Percentiles rank a stretch among this genome's conserved stretches.
Conservation (phyloP, 148 eudicot species). For the Rheum nobile region DNA sequence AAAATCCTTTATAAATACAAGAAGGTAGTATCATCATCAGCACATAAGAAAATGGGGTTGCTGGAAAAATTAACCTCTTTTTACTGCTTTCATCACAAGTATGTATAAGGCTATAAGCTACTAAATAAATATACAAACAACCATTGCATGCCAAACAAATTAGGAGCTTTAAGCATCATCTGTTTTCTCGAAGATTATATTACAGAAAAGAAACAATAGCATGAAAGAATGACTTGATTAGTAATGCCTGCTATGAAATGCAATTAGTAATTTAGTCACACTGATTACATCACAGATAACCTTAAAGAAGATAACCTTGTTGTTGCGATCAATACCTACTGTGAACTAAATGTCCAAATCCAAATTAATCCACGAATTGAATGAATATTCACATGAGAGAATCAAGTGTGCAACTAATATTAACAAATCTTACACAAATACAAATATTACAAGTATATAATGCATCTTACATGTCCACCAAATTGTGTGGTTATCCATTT, state of each 20-base stretch:
- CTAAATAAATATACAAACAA: too few species aligned
- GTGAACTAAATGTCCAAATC: neutral
- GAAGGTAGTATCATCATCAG: neutral
- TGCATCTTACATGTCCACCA: conserved; percentile 76
- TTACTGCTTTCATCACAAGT: too few species aligned
- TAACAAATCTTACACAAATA: neutral
- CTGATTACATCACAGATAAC: neutral
- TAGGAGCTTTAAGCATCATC: too few species aligned
- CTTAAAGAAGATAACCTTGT: neutral
- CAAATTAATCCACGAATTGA: neutral
- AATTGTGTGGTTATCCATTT: conserved; percentile 86
- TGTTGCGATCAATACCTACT: neutral
- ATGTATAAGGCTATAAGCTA: too few species aligned
- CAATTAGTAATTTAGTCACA: neutral
- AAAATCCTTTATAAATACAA: conserved; percentile 37
- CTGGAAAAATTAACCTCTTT: too few species aligned
- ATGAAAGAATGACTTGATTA: too few species aligned
- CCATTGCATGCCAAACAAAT: too few species aligned
- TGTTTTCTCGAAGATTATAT: too few species aligned
- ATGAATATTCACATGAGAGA: neutral
- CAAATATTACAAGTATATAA: neutral
- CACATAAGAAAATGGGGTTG: too few species aligned
- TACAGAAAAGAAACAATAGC: too few species aligned
- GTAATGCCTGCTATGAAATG: too few species aligned
- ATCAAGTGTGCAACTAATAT: neutral